Percentiles rank a stretch among this genome's conserved stretches.
Conservation (phyloP, 202 grass and related monocot species). For the Dendrocalamus latiflorus region DNA sequence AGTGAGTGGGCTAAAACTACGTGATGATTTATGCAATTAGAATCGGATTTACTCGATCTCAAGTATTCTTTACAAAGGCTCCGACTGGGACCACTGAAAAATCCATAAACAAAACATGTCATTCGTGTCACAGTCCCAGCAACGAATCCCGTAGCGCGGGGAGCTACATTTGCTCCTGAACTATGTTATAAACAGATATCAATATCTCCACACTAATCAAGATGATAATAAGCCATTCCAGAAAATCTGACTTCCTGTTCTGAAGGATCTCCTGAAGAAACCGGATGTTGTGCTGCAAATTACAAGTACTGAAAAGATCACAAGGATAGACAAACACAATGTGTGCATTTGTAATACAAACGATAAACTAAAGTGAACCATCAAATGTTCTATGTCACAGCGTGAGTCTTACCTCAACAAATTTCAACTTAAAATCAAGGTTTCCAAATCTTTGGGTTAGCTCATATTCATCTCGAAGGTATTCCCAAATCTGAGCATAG, state of each 20-base stretch:
- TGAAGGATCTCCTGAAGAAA: too few species aligned
- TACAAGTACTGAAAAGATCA: background rate
- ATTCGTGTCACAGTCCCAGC: background rate
- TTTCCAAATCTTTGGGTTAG: slow-evolving; percentile 85
- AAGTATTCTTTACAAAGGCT: background rate
- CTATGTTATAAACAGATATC: slow-evolving; percentile 93
- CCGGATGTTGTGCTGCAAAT: slow-evolving; percentile 82
- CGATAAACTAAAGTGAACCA: background rate
- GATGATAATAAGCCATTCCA: too few species aligned
- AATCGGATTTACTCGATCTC: background rate
- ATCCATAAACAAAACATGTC: background rate
- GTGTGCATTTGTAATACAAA: background rate
- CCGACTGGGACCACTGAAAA: background rate
- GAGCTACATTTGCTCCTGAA: slow-evolving; percentile 66
- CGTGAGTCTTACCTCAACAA: slow-evolving; percentile 66
- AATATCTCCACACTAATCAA: slow-evolving; percentile 92
- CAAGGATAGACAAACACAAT: background rate
- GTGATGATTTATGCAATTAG: background rate
- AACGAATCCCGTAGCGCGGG: background rate
- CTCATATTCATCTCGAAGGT: slow-evolving; percentile 89
- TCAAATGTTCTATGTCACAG: background rate
- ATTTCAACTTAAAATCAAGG: slow-evolving; percentile 96
- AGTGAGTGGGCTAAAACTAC: background rate
- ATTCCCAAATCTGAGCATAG: slow-evolving; percentile 97
- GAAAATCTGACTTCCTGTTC: too few species aligned